Conservation (phyloP, 2,329 filamentous ascomycete genomes). For the Cordyceps tenuipes region DNA sequence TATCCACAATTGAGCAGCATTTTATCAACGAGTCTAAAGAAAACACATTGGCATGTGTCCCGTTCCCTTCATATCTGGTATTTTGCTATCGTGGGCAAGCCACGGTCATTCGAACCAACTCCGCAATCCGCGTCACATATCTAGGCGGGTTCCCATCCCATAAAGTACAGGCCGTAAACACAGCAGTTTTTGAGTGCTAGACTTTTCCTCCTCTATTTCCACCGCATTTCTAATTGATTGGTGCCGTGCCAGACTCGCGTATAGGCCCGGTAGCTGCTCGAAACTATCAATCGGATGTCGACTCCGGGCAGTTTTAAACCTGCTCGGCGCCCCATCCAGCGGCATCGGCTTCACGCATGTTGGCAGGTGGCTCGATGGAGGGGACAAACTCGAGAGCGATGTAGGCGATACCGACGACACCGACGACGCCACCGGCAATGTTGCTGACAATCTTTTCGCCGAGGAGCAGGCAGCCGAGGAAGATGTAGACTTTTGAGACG, state of each 20-base stretch:
- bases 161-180: background rate
- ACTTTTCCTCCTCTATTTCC: background rate
- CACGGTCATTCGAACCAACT: background rate
- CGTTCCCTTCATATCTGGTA: background rate
- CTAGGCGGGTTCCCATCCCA: background rate
- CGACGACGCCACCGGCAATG: conserved; percentile 71
- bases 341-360: conserved; percentile 68
- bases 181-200: background rate
- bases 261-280: background rate
- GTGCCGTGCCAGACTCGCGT: background rate
- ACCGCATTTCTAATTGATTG: background rate
- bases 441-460: conserved; percentile 57
- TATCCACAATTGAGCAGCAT: background rate
- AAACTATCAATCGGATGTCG: too few relatives aligned
- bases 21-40: background rate
- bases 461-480: conserved; percentile 80
- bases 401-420: conserved; percentile 71
- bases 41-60: background rate
- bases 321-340: conserved; percentile 70
- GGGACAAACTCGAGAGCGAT: conserved; percentile 66
- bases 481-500: conserved; percentile 83
- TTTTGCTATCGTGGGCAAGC: background rate
- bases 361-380: conserved; percentile 69
- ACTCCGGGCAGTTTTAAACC: conserved; percentile 40
- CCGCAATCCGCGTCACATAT: background rate